Percentiles rank a stretch among this genome's conserved stretches.
phyloP scores from a whole-genome alignment of 2,329 filamentous ascomycete genomes.

The Cercospora sp. region DNA sequence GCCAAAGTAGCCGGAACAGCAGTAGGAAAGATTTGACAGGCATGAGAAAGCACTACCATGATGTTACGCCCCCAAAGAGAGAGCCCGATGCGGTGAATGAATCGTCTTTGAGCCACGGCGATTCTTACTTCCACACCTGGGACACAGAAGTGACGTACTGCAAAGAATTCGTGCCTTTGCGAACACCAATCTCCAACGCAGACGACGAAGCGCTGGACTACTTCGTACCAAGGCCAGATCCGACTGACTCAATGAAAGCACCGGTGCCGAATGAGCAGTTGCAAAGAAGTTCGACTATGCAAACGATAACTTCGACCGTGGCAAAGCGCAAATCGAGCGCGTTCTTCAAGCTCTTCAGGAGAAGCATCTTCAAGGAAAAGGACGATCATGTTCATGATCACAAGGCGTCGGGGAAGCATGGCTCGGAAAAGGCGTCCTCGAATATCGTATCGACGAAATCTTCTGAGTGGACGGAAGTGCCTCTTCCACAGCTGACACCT shows the following conservation, averaged over 20 bases:
- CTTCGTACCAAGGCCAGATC: neutral
- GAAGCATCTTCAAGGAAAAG: slow-evolving; percentile 17
- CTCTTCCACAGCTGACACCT: slow-evolving; percentile 13
- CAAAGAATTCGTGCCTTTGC: slow-evolving; percentile 25
- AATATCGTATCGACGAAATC: neutral
- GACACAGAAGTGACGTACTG: slow-evolving; percentile 23
- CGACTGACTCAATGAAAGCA: neutral
- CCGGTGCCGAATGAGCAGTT: too few species aligned
- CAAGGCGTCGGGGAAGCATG: neutral
- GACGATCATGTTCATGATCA: neutral
- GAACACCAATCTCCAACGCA: neutral
- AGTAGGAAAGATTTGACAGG: neutral
- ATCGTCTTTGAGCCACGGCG: slow-evolving; percentile 19
- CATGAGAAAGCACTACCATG: slow-evolving; percentile 22
- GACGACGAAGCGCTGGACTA: neutral
- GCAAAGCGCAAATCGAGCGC: slow-evolving; percentile 24
- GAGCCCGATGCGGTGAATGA: slow-evolving; percentile 19
- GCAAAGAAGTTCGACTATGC: neutral
- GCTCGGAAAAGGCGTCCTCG: neutral
- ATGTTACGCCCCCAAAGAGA: slow-evolving; percentile 29
- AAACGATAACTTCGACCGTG: neutral
- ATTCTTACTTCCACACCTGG: slow-evolving; percentile 33
- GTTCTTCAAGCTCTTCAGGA: slow-evolving; percentile 26
- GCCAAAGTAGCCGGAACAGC: neutral
- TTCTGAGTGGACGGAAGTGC: neutral